Conservation (phyloP, 495 filamentous ascomycete species). For the Penicillium nucicola region DNA sequence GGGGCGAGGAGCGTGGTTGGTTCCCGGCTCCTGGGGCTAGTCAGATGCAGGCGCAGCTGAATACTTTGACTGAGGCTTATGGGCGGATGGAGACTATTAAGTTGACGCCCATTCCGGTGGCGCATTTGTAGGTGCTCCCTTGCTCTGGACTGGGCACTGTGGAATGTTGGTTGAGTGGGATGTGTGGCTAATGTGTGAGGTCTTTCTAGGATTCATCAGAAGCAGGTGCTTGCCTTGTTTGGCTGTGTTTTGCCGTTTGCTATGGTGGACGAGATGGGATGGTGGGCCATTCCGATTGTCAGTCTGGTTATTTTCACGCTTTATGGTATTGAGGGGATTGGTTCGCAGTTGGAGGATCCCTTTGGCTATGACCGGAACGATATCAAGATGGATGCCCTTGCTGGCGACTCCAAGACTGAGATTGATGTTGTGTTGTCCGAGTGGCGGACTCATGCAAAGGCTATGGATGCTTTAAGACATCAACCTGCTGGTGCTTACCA, state of each 20-base stretch:
- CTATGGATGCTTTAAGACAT: slow-evolving; percentile 12
- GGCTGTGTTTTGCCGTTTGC: slow-evolving; percentile 72
- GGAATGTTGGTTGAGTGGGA: neutral
- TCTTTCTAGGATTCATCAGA: slow-evolving; percentile 60
- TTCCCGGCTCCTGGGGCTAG: slow-evolving; percentile 61
- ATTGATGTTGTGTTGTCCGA: slow-evolving; percentile 60
- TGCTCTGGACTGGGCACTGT: no score
- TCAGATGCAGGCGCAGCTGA: slow-evolving; percentile 61
- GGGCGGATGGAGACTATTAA: slow-evolving; percentile 74
- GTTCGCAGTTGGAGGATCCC: slow-evolving; percentile 70
- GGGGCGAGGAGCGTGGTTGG: slow-evolving; percentile 56
- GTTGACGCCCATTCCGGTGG: slow-evolving; percentile 68
- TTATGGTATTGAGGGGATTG: slow-evolving; percentile 73
- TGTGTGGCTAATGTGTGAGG: neutral
- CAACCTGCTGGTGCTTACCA: slow-evolving; percentile 1
- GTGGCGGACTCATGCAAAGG: slow-evolving; percentile 48
- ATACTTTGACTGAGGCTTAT: slow-evolving; percentile 60
- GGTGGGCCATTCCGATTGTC: slow-evolving; percentile 70
- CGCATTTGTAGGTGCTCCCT: slow-evolving; percentile 55
- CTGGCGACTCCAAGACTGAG: slow-evolving; percentile 64
- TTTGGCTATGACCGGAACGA: slow-evolving; percentile 75
- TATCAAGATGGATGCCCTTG: slow-evolving; percentile 75
- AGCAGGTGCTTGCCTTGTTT: slow-evolving; percentile 71
- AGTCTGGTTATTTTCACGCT: slow-evolving; percentile 69
- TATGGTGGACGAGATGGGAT: slow-evolving; percentile 67